Evolutionary conservation across 1,284 basidiomycete species (phyloP), one percentile per base, ranked within the genome.

Genomic region (Trichosporon sp.): DNA sequence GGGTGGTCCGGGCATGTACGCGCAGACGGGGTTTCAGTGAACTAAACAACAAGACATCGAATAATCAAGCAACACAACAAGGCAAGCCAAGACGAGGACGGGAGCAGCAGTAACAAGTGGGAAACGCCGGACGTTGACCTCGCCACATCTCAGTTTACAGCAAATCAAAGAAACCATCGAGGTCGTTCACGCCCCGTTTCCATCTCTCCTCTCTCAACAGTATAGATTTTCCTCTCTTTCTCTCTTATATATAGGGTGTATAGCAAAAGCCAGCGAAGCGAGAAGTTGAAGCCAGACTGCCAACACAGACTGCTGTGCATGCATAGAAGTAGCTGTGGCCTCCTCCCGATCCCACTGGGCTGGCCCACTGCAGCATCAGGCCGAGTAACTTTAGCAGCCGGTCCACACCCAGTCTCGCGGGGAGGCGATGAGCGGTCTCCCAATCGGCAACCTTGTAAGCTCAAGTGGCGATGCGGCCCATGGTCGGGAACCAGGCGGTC

Each of bases 1-100:
- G 56, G 56, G 37, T 31, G 70, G 68, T 12, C 68, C 70, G 21
- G 73, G 73, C 21, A 74, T 74, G 73, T 74, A 74, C 68, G 73
- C 71, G 4, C 71, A 72, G 68, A 63, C 71, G 0, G 73, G 73
- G 26, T 74, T 71, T 67, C 73, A 71, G 70, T 74, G 51, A 54
- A 26, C 19, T 26, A 54, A 2, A n/a, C 19, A 19, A 54, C 51
- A 10, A 26, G 19, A 54, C 51, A 46, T 54, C 51, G 11, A 54
- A 26, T 19, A 21, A 54, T 54, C n/a, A 54, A 54, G 51, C 51
- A 19, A 54, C 8, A 54, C 51, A 26, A 54, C 19, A 54, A 26
- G 5, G 6, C 51, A 54, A 54, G 51, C 43, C 43, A 46, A 70
- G 26, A 51, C 35, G 32, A 21, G 19, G 37, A 12, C 14, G 56